Evolutionary conservation across 768 basidiomycete genomes (phyloP).

Genomic region (Leccinum aurantiacum): DNA sequence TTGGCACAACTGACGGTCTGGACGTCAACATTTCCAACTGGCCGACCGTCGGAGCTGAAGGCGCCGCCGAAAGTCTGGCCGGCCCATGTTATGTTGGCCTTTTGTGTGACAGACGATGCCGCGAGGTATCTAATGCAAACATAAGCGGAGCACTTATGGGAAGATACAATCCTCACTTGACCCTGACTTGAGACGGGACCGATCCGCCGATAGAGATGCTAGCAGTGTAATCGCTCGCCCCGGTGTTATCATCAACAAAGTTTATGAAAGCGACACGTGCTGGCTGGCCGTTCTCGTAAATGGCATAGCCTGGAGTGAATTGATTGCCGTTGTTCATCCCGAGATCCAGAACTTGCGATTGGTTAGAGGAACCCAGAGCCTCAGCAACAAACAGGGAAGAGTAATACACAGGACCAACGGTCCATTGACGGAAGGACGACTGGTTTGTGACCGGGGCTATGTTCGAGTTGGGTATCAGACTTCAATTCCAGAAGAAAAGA

Average conservation of each 20-base stretch:
- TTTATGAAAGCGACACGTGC: constrained; percentile 70
- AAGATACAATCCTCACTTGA: constrained; percentile 42
- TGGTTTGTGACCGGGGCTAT: constrained; percentile 54
- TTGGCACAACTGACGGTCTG: constrained; percentile 57
- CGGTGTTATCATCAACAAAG: constrained; percentile 60
- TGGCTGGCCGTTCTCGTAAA: constrained; percentile 69
- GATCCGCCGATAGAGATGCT: constrained; percentile 49
- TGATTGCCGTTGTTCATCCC: constrained; percentile 45
- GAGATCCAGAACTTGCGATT: constrained; percentile 67
- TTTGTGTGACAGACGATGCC: constrained; percentile 57
- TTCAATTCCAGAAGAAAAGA: not conserved
- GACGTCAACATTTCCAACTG: constrained; percentile 53
- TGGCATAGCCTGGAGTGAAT: constrained; percentile 58
- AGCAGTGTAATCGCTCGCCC: constrained; percentile 52
- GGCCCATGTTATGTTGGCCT: constrained; percentile 73
- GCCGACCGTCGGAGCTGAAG: constrained; percentile 68
- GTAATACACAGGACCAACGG: constrained; percentile 73
- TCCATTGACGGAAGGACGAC: constrained; percentile 63
- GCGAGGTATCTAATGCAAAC: constrained; percentile 48
- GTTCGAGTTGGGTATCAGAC: constrained; percentile 1
- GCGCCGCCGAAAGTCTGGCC: constrained; percentile 67
- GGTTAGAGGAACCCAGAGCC: constrained; percentile 60
- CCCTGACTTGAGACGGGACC: constrained; percentile 48
- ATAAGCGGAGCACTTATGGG: not conserved
- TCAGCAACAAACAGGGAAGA: constrained; percentile 70